These are phyloP conservation scores for Collybiopsis luxurians DNA, from an alignment of 768 basidiomycete species.

Conservation along the genomic window DNA sequence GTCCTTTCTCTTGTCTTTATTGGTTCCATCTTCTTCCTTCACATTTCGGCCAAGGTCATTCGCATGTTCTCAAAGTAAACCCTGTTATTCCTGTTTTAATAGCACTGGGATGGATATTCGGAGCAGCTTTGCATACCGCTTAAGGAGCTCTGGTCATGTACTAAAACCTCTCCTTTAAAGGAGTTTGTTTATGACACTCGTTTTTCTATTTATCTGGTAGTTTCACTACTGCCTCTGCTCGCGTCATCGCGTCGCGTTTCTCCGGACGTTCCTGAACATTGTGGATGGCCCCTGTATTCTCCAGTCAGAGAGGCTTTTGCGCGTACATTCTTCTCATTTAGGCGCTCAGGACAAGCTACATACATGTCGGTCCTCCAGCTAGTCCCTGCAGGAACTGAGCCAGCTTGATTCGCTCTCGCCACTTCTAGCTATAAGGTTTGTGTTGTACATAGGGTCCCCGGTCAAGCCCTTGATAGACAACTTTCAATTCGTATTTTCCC, in stretches of 20 bases:
- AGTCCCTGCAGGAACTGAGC: neutral
- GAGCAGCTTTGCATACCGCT: neutral
- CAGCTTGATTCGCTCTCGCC: neutral
- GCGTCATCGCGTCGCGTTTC: too few species aligned
- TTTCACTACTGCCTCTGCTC: too few species aligned
- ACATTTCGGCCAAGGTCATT: constrained; percentile 94
- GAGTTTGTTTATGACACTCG: constrained; percentile 5
- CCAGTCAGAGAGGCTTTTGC: neutral
- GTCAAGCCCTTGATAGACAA: neutral
- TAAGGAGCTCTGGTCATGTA: neutral
- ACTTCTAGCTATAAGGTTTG: constrained; percentile 2
- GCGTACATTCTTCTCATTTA: neutral
- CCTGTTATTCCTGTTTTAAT: neutral
- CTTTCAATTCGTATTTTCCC: neutral
- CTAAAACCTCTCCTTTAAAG: constrained; percentile 1
- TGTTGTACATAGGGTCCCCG: too few species aligned
- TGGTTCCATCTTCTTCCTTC: constrained; percentile 97
- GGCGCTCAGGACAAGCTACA: too few species aligned
- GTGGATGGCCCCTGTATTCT: too few species aligned
- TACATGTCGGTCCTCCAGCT: neutral
- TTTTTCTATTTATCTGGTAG: too few species aligned
- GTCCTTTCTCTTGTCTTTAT: constrained; percentile 96
- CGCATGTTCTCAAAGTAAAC: constrained; percentile 81
- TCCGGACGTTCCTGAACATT: too few species aligned
- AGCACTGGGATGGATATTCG: neutral